Conservation (phyloP, 306 rosid genomes). For the Trifolium pratense region DNA sequence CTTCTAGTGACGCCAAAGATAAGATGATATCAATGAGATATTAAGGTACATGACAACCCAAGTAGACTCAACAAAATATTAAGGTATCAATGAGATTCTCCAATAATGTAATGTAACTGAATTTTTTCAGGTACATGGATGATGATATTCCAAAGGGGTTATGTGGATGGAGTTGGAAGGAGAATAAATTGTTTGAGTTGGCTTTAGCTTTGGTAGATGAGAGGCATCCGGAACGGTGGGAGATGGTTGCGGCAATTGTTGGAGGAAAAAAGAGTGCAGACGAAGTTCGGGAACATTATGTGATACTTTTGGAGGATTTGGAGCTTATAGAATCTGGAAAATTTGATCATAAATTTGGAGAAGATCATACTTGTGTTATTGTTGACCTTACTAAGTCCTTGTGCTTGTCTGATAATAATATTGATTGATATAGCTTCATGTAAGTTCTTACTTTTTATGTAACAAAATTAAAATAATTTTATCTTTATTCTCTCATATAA, state of each 20-base stretch:
- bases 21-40: slow-evolving; percentile 25
- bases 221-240: slow-evolving; percentile 73
- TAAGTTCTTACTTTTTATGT: slow-evolving; percentile 29
- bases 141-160: slow-evolving; percentile 46
- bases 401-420: slow-evolving; percentile 44
- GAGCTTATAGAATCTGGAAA: slow-evolving; percentile 69
- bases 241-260: slow-evolving; percentile 64
- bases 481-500: not conserved
- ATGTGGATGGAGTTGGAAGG: slow-evolving; percentile 86
- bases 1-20: slow-evolving; percentile 19
- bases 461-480: not conserved
- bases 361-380: slow-evolving; percentile 40
- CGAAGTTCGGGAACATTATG: slow-evolving; percentile 66
- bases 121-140: slow-evolving; percentile 46
- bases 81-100: slow-evolving; percentile 1
- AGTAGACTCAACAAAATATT: slow-evolving; percentile 5
- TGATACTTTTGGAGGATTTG: slow-evolving; percentile 75
- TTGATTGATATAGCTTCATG: not conserved
- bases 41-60: slow-evolving; percentile 36
- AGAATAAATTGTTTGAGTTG: slow-evolving; percentile 81
- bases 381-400: slow-evolving; percentile 43
- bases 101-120: slow-evolving; percentile 43
- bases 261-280: slow-evolving; percentile 80
- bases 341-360: slow-evolving; percentile 59
- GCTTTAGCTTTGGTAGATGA: slow-evolving; percentile 80